Percentiles rank a stretch among this genome's conserved stretches.
These are phyloP conservation scores for Penicillium crystallinum DNA, from an alignment of 495 filamentous ascomycete genomes.

Conservation along the genomic window DNA sequence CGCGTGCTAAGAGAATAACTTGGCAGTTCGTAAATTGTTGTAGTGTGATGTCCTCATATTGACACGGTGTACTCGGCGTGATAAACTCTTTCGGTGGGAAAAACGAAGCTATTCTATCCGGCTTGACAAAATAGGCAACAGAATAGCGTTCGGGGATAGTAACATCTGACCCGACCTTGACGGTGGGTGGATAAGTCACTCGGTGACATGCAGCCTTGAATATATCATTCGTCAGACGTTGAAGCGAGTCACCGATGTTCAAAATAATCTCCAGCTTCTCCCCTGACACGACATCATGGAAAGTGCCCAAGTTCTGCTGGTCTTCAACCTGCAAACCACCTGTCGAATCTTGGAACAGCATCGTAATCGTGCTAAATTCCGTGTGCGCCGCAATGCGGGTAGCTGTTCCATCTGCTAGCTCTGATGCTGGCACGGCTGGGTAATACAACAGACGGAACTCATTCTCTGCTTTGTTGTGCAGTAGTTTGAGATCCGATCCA, in stretches of 20 bases:
- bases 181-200: slow-evolving; percentile 21
- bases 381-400: slow-evolving; percentile 39
- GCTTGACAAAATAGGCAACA: slow-evolving; percentile 33
- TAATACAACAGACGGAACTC: slow-evolving; percentile 44
- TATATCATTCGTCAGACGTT: slow-evolving; percentile 55
- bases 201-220: slow-evolving; percentile 32
- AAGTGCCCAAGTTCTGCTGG: slow-evolving; percentile 27
- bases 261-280: slow-evolving; percentile 53
- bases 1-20: slow-evolving; percentile 3
- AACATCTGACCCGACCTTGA: slow-evolving; percentile 14
- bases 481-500: slow-evolving; percentile 40
- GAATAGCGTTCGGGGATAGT: slow-evolving; percentile 27
- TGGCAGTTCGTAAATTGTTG: slow-evolving; percentile 22
- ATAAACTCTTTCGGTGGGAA: slow-evolving; percentile 18
- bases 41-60: slow-evolving; percentile 30
- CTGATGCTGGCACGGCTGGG: slow-evolving; percentile 19
- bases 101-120: slow-evolving; percentile 20
- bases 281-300: slow-evolving; percentile 39
- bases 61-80: slow-evolving; percentile 13
- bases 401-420: slow-evolving; percentile 17
- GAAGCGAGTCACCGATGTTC: slow-evolving; percentile 62
- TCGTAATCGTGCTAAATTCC: slow-evolving; percentile 44
- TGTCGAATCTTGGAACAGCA: slow-evolving; percentile 45
- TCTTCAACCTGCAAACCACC: slow-evolving; percentile 45
- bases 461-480: slow-evolving; percentile 47